A percentile compares a stretch with the other conserved stretches of the same genome.
Conservation (phyloP, 139 green algal genomes). For the Marvania coccoides region DNA sequence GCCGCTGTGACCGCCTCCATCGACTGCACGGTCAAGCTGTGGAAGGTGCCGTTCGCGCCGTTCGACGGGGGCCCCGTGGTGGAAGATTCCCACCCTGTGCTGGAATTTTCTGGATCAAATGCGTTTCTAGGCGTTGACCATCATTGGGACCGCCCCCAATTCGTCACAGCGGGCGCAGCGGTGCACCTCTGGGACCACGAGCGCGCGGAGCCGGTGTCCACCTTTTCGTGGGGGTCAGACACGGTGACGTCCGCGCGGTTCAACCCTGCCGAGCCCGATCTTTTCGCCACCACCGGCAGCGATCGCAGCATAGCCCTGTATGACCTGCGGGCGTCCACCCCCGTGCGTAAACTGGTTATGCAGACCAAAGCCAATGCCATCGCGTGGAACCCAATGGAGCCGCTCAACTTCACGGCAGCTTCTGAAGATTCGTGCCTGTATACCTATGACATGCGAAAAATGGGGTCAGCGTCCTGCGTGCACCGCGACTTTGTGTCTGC, state of each 20-base stretch:
- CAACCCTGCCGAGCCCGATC: slow-evolving; percentile 89
- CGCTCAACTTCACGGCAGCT: slow-evolving; percentile 95
- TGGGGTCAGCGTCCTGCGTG: slow-evolving; percentile 73
- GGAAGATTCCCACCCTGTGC: slow-evolving; percentile 41
- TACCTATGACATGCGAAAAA: slow-evolving; percentile 94
- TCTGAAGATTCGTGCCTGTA: slow-evolving; percentile 96
- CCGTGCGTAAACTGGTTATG: slow-evolving; percentile 91
- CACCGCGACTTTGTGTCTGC: slow-evolving; percentile 91
- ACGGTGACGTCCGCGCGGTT: slow-evolving; percentile 81
- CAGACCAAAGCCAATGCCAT: slow-evolving; percentile 87
- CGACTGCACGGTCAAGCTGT: slow-evolving; percentile 84
- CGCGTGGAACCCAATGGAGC: slow-evolving; percentile 95
- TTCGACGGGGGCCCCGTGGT: slow-evolving; percentile 56
- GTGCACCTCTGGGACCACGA: slow-evolving; percentile 92
- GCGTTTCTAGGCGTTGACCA: slow-evolving; percentile 79
- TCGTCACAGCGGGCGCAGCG: slow-evolving; percentile 74
- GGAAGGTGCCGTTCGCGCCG: slow-evolving; percentile 78
- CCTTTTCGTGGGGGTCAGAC: slow-evolving; percentile 88
- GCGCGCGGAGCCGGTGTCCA: slow-evolving; percentile 73
- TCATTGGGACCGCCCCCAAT: slow-evolving; percentile 65
- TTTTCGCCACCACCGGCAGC: slow-evolving; percentile 81
- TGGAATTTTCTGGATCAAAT: slow-evolving; percentile 54
- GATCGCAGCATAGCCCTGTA: slow-evolving; percentile 94
- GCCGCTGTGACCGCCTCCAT: slow-evolving; percentile 66
- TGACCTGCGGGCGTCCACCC: slow-evolving; percentile 75